A percentile compares a stretch with the other conserved stretches of the same genome.
Evolutionary conservation across 495 filamentous ascomycete species (phyloP).

Genomic region (Penicillium chermesinum): DNA sequence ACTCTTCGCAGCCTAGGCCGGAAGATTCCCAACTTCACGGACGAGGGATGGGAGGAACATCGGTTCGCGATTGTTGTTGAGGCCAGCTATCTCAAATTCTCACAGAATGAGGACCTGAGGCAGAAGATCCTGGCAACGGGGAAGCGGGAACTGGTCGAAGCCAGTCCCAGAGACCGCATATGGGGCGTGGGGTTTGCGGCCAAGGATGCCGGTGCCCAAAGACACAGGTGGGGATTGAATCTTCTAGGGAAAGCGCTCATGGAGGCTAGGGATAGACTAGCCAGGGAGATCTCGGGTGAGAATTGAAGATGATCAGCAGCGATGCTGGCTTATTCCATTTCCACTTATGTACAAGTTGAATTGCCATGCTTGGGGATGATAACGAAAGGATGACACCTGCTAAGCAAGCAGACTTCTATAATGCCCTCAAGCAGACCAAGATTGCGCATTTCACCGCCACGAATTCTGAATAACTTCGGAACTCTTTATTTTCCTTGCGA

Average conservation of each 20-base stretch:
- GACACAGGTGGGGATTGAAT: conserved; percentile 7
- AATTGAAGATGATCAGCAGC: too few species aligned
- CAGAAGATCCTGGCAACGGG: conserved; percentile 4
- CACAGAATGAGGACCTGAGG: conserved; percentile 6
- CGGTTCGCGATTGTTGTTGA: conserved; percentile 4
- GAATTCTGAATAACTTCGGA: background rate
- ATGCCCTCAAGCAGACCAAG: too few species aligned
- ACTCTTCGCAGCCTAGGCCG: conserved; percentile 2
- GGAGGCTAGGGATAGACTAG: conserved; percentile 1
- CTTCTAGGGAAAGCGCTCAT: conserved; percentile 7
- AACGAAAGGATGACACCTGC: too few species aligned
- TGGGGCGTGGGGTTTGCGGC: conserved; percentile 11
- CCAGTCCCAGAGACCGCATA: conserved; percentile 8
- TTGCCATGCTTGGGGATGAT: too few species aligned
- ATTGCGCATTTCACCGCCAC: too few species aligned
- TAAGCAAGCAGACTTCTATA: too few species aligned
- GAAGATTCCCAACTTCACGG: conserved; percentile 7
- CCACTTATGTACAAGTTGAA: too few species aligned
- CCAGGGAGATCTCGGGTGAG: too few species aligned
- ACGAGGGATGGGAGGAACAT: background rate
- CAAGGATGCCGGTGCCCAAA: background rate
- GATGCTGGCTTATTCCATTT: too few species aligned
- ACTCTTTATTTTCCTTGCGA: background rate
- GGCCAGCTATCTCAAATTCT: conserved; percentile 8
- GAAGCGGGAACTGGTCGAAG: conserved; percentile 9